Conservation (phyloP, 139 green algal genomes). For the Ulvella scutata region DNA sequence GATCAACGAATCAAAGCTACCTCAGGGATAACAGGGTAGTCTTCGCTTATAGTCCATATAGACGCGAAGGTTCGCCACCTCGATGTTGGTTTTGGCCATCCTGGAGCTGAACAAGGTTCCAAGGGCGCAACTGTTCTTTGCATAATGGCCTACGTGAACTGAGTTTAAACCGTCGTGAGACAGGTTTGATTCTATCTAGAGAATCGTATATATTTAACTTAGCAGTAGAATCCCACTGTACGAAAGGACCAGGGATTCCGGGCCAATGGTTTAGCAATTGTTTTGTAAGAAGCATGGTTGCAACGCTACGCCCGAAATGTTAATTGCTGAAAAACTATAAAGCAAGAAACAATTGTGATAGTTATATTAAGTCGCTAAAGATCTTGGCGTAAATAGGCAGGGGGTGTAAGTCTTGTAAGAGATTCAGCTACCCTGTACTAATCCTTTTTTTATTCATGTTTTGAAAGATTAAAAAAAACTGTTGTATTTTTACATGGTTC, state of each 20-base stretch:
- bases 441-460: too few species aligned
- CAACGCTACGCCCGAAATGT: background rate
- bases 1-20: background rate
- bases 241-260: background rate
- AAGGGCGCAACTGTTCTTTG: conserved; percentile 68
- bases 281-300: background rate
- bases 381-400: too few species aligned
- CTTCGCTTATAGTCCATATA: conserved; percentile 72
- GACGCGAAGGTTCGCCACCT: conserved; percentile 50
- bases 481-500: too few species aligned
- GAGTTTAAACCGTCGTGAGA: conserved; percentile 51
- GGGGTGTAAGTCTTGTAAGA: too few species aligned
- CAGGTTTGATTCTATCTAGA: conserved; percentile 26
- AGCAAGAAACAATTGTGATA: background rate
- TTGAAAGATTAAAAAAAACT: too few species aligned
- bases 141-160: conserved; percentile 65
- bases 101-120: conserved; percentile 46
- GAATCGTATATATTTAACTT: background rate
- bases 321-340: background rate
- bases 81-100: conserved; percentile 49
- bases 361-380: too few species aligned
- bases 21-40: conserved; percentile 86
- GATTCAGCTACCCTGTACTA: too few species aligned
- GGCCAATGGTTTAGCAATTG: background rate
- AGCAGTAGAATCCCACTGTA: background rate